Conservation (phyloP, 78 protist genomes). For the Fonticula alba region DNA sequence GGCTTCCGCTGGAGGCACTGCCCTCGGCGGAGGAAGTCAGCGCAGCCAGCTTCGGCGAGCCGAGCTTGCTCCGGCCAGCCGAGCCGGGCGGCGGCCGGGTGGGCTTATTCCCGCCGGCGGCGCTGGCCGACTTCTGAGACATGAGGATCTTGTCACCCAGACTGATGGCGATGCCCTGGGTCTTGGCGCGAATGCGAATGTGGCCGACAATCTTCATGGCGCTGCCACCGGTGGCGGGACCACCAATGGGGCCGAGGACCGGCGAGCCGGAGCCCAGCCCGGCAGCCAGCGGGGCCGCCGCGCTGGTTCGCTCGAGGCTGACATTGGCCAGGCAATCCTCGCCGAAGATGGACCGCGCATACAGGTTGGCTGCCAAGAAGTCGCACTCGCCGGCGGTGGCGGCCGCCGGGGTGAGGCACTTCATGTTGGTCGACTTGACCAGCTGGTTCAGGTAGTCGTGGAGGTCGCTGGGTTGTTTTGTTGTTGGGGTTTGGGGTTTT, state of each 20-base stretch:
- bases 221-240: background rate
- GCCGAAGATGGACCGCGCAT: slow-evolving; percentile 73
- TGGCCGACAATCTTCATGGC: slow-evolving; percentile 43
- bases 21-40: background rate
- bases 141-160: slow-evolving; percentile 79
- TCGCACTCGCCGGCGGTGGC: slow-evolving; percentile 63
- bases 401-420: slow-evolving; percentile 50
- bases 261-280: background rate
- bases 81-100: background rate
- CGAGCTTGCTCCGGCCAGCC: background rate
- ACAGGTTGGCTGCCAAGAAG: slow-evolving; percentile 81
- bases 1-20: background rate
- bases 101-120: background rate
- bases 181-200: slow-evolving; percentile 76
- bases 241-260: background rate
- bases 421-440: slow-evolving; percentile 70
- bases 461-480: slow-evolving; percentile 39
- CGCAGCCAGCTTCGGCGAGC: background rate
- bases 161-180: slow-evolving; percentile 88
- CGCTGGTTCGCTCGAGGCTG: slow-evolving; percentile 41
- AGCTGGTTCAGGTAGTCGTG: slow-evolving; percentile 59
- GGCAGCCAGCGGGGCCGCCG: slow-evolving; percentile 9
- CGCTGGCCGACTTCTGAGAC: slow-evolving; percentile 21
- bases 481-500: no score
- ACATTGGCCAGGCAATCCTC: slow-evolving; percentile 87